These are phyloP conservation scores for Naganishia sp. DNA, from an alignment of 1,284 basidiomycete species.

Conservation along the genomic window DNA sequence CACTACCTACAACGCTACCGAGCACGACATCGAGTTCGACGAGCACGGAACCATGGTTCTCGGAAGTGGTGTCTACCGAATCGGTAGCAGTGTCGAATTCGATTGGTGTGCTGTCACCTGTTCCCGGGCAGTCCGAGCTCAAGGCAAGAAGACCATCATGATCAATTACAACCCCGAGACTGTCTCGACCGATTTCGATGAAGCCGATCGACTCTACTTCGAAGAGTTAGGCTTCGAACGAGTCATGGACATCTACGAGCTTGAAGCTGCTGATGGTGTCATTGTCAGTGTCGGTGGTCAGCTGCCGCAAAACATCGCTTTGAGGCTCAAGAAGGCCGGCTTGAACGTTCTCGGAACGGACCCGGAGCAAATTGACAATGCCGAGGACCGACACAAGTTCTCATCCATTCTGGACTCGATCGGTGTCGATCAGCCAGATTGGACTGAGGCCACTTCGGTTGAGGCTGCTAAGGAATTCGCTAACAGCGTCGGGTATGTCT, in stretches of 20 bases:
- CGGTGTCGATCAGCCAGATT: constrained; percentile 95
- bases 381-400: constrained; percentile 99
- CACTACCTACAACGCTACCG: constrained; percentile 96
- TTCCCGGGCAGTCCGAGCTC: constrained; percentile 82
- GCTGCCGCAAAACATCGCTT: constrained; percentile 96
- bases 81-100: constrained; percentile 98
- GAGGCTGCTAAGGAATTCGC: constrained; percentile 92
- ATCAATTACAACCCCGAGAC: constrained; percentile 99
- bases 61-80: constrained; percentile 98
- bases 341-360: constrained; percentile 96
- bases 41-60: constrained; percentile 99
- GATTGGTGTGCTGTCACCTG: constrained; percentile 99
- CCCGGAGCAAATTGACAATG: constrained; percentile 91
- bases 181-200: constrained; percentile 98
- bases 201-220: constrained; percentile 97
- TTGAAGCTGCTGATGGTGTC: constrained; percentile 88
- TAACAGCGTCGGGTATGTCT: constrained; percentile 68
- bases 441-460: constrained; percentile 87
- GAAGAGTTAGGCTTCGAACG: constrained; percentile 97
- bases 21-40: constrained; percentile 94
- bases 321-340: constrained; percentile 84
- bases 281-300: constrained; percentile 98
- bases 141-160: constrained; percentile 97
- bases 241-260: constrained; percentile 99
- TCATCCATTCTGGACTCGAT: constrained; percentile 91